Percentiles rank a stretch among this genome's conserved stretches.
Conservation (phyloP, 1,284 basidiomycete genomes). For the Trametes sp. region DNA sequence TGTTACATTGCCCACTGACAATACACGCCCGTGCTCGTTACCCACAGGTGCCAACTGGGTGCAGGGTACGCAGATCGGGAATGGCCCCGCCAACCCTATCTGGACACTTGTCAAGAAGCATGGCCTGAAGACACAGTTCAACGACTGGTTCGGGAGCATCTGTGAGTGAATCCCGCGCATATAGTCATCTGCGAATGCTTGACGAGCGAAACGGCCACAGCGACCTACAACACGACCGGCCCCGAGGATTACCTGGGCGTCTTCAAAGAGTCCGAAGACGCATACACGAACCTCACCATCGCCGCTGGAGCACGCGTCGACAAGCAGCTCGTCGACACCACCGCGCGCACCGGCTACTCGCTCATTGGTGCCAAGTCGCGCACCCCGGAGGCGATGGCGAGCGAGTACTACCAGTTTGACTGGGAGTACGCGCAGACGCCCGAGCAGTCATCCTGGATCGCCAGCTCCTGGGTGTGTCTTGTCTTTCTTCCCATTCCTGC, state of each 20-base stretch:
- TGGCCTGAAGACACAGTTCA: slow-evolving; percentile 54
- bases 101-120: slow-evolving; percentile 62
- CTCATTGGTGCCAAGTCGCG: slow-evolving; percentile 53
- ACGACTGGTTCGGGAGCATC: slow-evolving; percentile 56
- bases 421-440: slow-evolving; percentile 65
- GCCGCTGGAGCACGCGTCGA: slow-evolving; percentile 40
- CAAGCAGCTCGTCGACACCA: slow-evolving; percentile 52
- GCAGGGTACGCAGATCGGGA: slow-evolving; percentile 54
- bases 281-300: slow-evolving; percentile 51
- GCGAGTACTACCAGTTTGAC: slow-evolving; percentile 64
- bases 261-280: slow-evolving; percentile 51
- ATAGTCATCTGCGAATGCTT: not conserved
- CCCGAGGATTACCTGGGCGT: slow-evolving; percentile 54
- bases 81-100: slow-evolving; percentile 64
- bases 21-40: not conserved
- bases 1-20: not conserved
- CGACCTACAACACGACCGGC: slow-evolving; percentile 61
- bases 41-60: slow-evolving; percentile 73
- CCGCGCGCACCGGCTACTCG: slow-evolving; percentile 56
- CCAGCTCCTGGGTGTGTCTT: slow-evolving; percentile 59
- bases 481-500: not conserved
- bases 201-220: slow-evolving; percentile 38
- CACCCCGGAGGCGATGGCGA: slow-evolving; percentile 54
- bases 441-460: slow-evolving; percentile 67
- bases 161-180: slow-evolving; percentile 44